A percentile compares a stretch with the other conserved stretches of the same genome.
phyloP scores from a whole-genome alignment of 805 yeast genomes.

The Myxozyma geophila region DNA sequence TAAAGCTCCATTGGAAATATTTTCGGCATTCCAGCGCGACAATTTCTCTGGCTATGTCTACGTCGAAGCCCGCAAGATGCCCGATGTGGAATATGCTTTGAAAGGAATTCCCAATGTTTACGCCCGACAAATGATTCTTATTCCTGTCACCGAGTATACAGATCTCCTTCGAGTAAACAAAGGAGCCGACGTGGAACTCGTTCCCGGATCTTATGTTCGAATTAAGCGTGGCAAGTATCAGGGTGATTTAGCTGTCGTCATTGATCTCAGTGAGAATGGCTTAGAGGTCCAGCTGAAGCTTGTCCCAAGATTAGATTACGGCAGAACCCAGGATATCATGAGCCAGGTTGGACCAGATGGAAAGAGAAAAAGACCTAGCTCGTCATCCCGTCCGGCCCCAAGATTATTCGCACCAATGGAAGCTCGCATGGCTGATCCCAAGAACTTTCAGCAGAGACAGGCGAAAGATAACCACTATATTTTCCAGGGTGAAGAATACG shows the following conservation, averaged over 20 bases:
- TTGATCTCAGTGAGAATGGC: conserved; percentile 91
- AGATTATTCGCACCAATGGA: conserved; percentile 86
- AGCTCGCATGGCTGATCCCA: conserved; percentile 82
- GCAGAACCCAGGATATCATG: conserved; percentile 50
- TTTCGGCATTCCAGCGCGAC: conserved; percentile 92
- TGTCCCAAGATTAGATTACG: conserved; percentile 93
- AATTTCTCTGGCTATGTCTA: conserved; percentile 89
- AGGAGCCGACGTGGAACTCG: conserved; percentile 82
- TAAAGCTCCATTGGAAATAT: conserved; percentile 78
- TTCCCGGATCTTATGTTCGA: conserved; percentile 92
- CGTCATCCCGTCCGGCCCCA: conserved; percentile 79
- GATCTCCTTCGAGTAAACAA: conserved; percentile 88
- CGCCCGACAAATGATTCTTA: conserved; percentile 72
- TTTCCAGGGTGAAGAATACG: conserved; percentile 86
- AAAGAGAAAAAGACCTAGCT: conserved; percentile 57
- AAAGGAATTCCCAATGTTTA: conserved; percentile 89
- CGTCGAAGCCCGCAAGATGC: conserved; percentile 90
- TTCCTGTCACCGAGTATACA: conserved; percentile 95
- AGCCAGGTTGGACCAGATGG: conserved; percentile 51
- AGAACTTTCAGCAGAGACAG: conserved; percentile 52
- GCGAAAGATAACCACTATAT: conserved; percentile 67
- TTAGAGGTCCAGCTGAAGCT: conserved; percentile 91
- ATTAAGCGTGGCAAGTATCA: conserved; percentile 88
- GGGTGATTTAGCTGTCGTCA: conserved; percentile 91
- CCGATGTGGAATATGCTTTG: conserved; percentile 87